Evolutionary conservation across 257 asterid genomes (phyloP).

Genomic region (Capsicum baccatum): DNA sequence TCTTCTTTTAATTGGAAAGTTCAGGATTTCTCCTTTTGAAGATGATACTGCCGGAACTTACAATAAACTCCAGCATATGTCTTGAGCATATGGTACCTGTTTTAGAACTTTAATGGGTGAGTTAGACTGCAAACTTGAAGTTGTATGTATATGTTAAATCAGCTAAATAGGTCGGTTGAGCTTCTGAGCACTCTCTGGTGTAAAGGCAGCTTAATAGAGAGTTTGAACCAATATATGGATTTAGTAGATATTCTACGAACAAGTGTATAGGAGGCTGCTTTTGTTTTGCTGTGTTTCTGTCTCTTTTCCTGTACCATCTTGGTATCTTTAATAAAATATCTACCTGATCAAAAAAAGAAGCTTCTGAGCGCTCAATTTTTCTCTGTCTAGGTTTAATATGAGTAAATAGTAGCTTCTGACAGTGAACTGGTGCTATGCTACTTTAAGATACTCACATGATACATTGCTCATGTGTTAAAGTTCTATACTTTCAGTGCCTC

Average conservation of each 20-base stretch:
- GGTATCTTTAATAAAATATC: no score
- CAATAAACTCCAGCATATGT: background rate
- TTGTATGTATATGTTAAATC: slow-evolving; percentile 3
- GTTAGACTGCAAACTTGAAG: background rate
- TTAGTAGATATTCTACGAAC: no score
- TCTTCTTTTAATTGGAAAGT: background rate
- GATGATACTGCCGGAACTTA: background rate
- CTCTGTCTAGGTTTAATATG: background rate
- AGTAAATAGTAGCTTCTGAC: background rate
- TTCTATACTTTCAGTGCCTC: background rate
- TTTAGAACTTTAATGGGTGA: background rate
- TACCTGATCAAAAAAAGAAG: no score
- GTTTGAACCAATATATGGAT: no score
- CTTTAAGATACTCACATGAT: background rate
- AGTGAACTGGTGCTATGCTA: background rate
- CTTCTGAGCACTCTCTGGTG: background rate
- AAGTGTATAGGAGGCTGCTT: no score
- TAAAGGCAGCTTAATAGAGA: no score
- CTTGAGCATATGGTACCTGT: background rate
- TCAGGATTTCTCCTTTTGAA: background rate
- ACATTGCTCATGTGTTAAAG: background rate
- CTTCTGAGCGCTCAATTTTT: background rate
- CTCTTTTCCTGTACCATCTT: no score
- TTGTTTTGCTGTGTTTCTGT: no score
- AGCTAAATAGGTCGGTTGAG: slow-evolving; percentile 9